Evolutionary conservation across 2,329 filamentous ascomycete genomes (phyloP), one percentile per base, ranked within the genome.

Genomic region (Aciculosporium take): DNA sequence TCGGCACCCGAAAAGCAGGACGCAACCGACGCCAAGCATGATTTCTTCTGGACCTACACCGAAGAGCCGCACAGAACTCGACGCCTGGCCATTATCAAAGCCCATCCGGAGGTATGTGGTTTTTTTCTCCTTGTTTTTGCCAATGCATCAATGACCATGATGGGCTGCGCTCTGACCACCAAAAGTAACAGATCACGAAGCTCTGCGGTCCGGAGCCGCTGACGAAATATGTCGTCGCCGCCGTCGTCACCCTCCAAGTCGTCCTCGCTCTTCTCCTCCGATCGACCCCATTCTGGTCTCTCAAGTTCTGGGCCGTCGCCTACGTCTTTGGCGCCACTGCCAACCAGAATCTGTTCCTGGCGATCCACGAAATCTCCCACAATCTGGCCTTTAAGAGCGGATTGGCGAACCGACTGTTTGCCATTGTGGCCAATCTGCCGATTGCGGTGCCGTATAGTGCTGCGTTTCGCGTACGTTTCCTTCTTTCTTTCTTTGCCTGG

Each of bases 21-120:
- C 29, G 46, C 37, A 27, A 38, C 49, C 29, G 46, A 52, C 18
- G 48, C 55, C 37, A 56, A 64, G 43, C 56, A 61, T 40, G 61
- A 72, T 60, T 96, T 96, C 71, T 94, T 94, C 67, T 96, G 93
- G 91, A 94, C 91, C 31, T 96, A 98, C 59, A 95, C 91, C 8
- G 91, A 98, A 62, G 91, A 98, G 65, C 91, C 91, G 47, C 91
- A 98, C 64, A 78, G 87, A 51, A 91, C 89, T 25, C 73, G 91
- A 52, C 76, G 91, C 43, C 76, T 89, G 53, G 86, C 87, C 47
- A 98, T 98, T 54, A 96, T 98, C 65, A 96, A 95, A 68, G 88
- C 89, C 42, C 89, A 98, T 59, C 91, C 91, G 36, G 89, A 98
- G 74, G 87, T 89, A 24, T 31, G 39, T 17, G 21, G 28, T 18